Conservation (phyloP, 257 asterid species). For the Plantago elongata region DNA sequence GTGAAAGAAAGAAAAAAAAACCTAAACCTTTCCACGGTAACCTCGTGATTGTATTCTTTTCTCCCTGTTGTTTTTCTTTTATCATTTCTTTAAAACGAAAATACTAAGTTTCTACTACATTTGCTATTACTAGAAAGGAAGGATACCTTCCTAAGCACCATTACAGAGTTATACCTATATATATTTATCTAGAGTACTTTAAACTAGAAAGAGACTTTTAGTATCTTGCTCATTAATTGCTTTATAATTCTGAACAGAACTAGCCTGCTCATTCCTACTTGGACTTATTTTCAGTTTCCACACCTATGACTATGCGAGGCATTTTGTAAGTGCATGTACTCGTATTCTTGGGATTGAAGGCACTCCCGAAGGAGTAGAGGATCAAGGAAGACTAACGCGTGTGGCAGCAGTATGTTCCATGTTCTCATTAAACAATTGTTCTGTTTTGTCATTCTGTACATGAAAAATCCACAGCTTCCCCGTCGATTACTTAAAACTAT, state of each 20-base stretch:
- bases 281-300: slow-evolving; percentile 65
- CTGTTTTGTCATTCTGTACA: slow-evolving; percentile 13
- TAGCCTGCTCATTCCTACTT: slow-evolving; percentile 23
- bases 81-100: slow-evolving; percentile 6
- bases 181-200: too few species aligned
- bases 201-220: too few species aligned
- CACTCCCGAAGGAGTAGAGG: slow-evolving; percentile 96
- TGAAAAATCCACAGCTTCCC: slow-evolving; percentile 6
- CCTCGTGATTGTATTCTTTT: slow-evolving; percentile 1
- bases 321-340: slow-evolving; percentile 92
- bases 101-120: slow-evolving; percentile 4
- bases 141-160: too few species aligned
- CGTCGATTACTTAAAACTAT: slow-evolving; percentile 11
- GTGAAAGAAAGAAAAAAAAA: slow-evolving; percentile 2
- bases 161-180: too few species aligned
- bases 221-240: slow-evolving; percentile 7
- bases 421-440: not conserved
- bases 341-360: slow-evolving; percentile 97
- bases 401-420: slow-evolving; percentile 78
- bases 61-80: slow-evolving; percentile 13
- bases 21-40: slow-evolving; percentile 8
- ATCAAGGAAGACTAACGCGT: slow-evolving; percentile 94
- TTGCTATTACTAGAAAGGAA: too few species aligned
- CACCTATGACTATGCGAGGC: slow-evolving; percentile 93
- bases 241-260: slow-evolving; percentile 11